Evolutionary conservation across 495 filamentous ascomycete species (phyloP).

Genomic region (Daldinia decipiens): DNA sequence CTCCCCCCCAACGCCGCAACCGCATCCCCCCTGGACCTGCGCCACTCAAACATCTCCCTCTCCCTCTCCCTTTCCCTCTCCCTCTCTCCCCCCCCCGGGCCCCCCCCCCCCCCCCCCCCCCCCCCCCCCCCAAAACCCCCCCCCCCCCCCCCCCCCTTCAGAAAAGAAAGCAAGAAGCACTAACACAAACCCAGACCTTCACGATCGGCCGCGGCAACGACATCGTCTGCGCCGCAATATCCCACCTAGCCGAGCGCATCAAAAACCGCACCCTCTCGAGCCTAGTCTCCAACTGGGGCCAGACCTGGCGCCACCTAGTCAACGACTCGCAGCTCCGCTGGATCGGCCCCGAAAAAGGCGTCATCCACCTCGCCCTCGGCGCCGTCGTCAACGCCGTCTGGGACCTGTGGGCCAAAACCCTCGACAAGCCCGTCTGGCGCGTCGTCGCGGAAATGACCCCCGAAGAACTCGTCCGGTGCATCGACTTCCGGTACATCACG

Average conservation of each 20-base stretch:
- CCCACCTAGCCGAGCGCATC: constrained; percentile 77
- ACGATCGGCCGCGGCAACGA: constrained; percentile 97
- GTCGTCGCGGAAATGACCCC: constrained; percentile 90
- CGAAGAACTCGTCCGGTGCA: constrained; percentile 84
- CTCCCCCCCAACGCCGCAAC: no score
- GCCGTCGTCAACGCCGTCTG: constrained; percentile 93
- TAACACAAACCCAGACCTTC: constrained; percentile 70
- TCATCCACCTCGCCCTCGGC: constrained; percentile 90
- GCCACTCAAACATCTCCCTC: no score
- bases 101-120: background rate
- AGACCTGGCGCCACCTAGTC: constrained; percentile 91
- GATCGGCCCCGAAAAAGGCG: constrained; percentile 96
- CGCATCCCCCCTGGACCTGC: no score
- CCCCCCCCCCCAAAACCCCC: no score
- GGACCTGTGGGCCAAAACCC: constrained; percentile 93
- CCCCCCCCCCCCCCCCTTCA: background rate
- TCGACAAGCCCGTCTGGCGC: constrained; percentile 88
- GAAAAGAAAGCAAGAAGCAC: background rate
- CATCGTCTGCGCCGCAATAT: constrained; percentile 87
- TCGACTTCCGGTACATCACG: constrained; percentile 94
- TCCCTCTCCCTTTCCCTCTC: no score
- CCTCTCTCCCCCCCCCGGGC: no score
- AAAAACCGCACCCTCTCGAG: constrained; percentile 76
- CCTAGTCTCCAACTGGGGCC: constrained; percentile 82
- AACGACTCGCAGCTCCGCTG: constrained; percentile 90